Evolutionary conservation across 495 filamentous ascomycete species (phyloP), one percentile per base, ranked within the genome.

Genomic region (Hyaloscypha variabilis): DNA sequence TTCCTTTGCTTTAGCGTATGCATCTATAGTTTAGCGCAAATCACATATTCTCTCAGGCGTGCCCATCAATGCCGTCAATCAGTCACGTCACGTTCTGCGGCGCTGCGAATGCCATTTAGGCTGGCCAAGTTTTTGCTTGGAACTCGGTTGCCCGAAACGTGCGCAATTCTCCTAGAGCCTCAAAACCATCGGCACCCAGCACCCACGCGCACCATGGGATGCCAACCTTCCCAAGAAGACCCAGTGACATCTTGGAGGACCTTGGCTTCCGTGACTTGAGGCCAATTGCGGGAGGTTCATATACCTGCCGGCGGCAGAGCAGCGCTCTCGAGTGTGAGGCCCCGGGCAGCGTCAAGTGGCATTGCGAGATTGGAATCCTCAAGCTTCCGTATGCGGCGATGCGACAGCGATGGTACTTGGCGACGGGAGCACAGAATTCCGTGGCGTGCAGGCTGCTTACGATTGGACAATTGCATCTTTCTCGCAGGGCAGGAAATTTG

Each of bases 1-100:
- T 69, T 72, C 61, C 64, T 69, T 71, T 71, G 66, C 67, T 69
- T 72, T 72, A 72, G 69, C 69, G 69, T 72, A 50, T 62, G 66
- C 66, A 72, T 69, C 42, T 65, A 63, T 68, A 68, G 58, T 63
- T 46, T 68, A 67, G 69, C 69, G 66, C 60, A 65, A 67, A 68
- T 71, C 50, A 68, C 58, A 71, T 68, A 63, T 53, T 60, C 61
- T 56, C 26, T 24, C 30, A 46, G 63, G 21, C 53, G 56, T 29
- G 46, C 25, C 55, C 46, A 25, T 52, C 55, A 24, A 54, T 65
- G 42, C 63, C 63, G 63, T 59, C 11, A 11, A 46, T 57, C 25
- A 11, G 26, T 57, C 25, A 24, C 26, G 3, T 26, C 26, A 58
- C 6, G 31, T n/a, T 58, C 10, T 6, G 3, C 25, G 8, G 6